Percentiles rank a stretch among this genome's conserved stretches.
Evolutionary conservation across 2,329 filamentous ascomycete genomes (phyloP).

Genomic region (Cladophialophora chaetospira): DNA sequence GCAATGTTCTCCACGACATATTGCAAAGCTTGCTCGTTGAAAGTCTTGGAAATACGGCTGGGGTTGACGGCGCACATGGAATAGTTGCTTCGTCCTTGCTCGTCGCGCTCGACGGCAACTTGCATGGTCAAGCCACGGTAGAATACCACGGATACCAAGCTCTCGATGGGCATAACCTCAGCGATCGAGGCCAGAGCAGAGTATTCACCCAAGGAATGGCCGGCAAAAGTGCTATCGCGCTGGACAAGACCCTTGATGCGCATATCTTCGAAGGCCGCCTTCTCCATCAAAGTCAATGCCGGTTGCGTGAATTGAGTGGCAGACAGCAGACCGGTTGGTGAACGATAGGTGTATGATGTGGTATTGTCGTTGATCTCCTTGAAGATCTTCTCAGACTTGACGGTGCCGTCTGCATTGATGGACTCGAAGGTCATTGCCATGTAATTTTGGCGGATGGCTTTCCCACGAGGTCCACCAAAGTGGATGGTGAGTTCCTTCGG

Average conservation of each 20-base stretch:
- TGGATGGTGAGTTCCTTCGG: conserved; percentile 98
- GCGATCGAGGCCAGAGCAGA: conserved; percentile 93
- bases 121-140: conserved; percentile 99
- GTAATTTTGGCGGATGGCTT: conserved; percentile 97
- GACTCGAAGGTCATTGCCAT: conserved; percentile 99
- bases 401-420: conserved; percentile 84
- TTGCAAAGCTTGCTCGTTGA: conserved; percentile 95
- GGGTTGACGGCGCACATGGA: conserved; percentile 99
- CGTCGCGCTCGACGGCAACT: conserved; percentile 96
- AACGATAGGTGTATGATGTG: conserved; percentile 94
- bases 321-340: conserved; percentile 89
- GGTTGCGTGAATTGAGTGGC: conserved; percentile 99
- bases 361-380: conserved; percentile 94
- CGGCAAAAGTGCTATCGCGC: conserved; percentile 93
- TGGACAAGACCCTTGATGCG: conserved; percentile 94
- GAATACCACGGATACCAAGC: conserved; percentile 96
- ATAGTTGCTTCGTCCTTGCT: conserved; percentile 91
- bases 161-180: conserved; percentile 99
- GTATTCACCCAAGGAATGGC: conserved; percentile 97
- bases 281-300: conserved; percentile 97
- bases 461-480: conserved; percentile 94
- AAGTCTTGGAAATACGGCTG: conserved; percentile 95
- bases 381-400: conserved; percentile 99
- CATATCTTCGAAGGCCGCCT: conserved; percentile 99
- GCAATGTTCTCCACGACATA: conserved; percentile 96